Evolutionary conservation across 192 early-diverging fungal species (phyloP).

Genomic region (Coemansia sp.): DNA sequence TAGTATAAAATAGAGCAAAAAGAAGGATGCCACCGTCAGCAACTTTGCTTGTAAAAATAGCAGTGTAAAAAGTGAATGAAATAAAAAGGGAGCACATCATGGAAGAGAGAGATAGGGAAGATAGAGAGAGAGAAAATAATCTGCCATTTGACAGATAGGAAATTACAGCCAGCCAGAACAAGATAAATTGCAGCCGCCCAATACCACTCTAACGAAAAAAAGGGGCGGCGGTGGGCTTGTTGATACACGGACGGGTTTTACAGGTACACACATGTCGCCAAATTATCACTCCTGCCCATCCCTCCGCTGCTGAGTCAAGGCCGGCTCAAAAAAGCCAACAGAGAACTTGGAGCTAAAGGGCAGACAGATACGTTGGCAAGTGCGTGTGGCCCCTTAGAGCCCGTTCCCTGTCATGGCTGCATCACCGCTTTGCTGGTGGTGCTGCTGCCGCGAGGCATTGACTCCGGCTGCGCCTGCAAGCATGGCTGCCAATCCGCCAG

Average conservation of each 20-base stretch:
- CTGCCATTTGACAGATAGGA: neutral
- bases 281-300: no score
- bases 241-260: neutral
- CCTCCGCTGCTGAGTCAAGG: neutral
- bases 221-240: neutral
- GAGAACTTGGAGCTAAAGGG: neutral
- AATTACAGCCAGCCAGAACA: neutral
- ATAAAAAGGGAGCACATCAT: neutral
- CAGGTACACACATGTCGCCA: no score
- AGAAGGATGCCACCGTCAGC: neutral
- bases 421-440: conserved; percentile 13
- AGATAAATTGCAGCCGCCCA: neutral
- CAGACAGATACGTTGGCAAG: conserved; percentile 5
- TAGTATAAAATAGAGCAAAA: neutral
- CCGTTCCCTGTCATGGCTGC: conserved; percentile 44
- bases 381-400: conserved; percentile 12
- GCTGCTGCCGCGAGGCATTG: conserved; percentile 19
- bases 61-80: conserved; percentile 2
- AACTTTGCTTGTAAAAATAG: neutral
- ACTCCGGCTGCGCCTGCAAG: conserved; percentile 42
- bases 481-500: conserved; percentile 53
- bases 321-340: neutral
- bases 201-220: neutral
- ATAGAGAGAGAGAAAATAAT: no score
- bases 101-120: neutral